Conservation (phyloP, 2,329 filamentous ascomycete genomes). For the Neofusicoccum parvum region DNA sequence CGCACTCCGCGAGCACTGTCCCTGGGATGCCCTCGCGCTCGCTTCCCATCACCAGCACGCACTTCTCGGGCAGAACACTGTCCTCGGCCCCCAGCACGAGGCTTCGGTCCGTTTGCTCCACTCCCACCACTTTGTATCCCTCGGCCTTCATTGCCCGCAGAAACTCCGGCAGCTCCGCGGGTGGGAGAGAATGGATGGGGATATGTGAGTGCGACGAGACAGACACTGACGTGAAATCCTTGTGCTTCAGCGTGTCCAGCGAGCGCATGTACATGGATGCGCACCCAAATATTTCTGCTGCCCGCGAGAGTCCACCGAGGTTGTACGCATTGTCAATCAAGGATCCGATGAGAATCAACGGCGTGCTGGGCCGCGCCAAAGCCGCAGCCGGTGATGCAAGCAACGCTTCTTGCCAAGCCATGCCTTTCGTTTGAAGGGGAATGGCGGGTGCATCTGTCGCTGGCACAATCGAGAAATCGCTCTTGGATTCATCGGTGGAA, state of each 20-base stretch:
- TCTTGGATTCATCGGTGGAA: not conserved
- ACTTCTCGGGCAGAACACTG: constrained; percentile 25
- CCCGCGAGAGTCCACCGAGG: constrained; percentile 53
- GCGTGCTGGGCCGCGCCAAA: constrained; percentile 31
- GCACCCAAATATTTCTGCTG: constrained; percentile 55
- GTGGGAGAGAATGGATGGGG: constrained; percentile 45
- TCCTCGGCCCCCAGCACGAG: constrained; percentile 44
- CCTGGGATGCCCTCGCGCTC: constrained; percentile 56
- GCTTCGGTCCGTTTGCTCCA: constrained; percentile 57
- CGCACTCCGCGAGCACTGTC: constrained; percentile 50
- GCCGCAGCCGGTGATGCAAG: constrained; percentile 29
- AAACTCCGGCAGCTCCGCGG: constrained; percentile 37
- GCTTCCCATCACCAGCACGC: constrained; percentile 52
- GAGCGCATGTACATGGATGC: constrained; percentile 48
- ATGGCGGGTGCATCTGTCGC: not conserved
- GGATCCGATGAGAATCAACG: constrained; percentile 53
- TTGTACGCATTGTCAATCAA: constrained; percentile 55
- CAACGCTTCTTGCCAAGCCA: constrained; percentile 45
- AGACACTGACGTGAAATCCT: constrained; percentile 53
- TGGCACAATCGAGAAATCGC: not conserved
- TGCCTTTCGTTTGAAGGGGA: constrained; percentile 55
- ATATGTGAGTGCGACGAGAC: constrained; percentile 55
- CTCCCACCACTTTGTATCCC: constrained; percentile 54
- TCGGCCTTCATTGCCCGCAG: constrained; percentile 46
- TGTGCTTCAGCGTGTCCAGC: constrained; percentile 43